Conservation (phyloP, 306 rosid species). For the Mimosa pudica region DNA sequence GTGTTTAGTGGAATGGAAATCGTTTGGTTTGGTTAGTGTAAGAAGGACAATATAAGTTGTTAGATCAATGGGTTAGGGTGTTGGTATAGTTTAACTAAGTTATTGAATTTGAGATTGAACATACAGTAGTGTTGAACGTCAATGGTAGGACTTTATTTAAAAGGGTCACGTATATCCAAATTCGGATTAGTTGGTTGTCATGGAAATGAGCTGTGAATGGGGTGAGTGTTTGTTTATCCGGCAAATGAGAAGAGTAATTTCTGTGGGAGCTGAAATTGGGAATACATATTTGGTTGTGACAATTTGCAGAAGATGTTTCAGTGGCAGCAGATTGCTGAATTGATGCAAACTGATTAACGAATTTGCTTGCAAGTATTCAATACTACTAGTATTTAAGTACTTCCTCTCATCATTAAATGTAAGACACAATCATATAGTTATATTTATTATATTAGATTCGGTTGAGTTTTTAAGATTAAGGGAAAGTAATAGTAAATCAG, state of each 20-base stretch:
- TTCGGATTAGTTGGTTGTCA: not conserved
- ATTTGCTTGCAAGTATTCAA: not conserved
- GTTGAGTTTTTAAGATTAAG: too few relatives aligned
- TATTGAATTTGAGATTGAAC: too few relatives aligned
- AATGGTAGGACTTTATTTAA: too few relatives aligned
- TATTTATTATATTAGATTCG: too few relatives aligned
- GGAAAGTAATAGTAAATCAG: too few relatives aligned
- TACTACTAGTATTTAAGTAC: too few relatives aligned
- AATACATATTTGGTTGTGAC: not conserved
- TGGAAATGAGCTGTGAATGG: not conserved
- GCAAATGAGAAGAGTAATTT: not conserved
- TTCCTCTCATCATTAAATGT: too few relatives aligned
- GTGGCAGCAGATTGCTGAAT: not conserved
- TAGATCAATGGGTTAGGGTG: too few relatives aligned
- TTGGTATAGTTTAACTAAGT: too few relatives aligned
- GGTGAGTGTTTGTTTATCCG: not conserved
- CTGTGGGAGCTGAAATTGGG: not conserved
- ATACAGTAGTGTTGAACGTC: too few relatives aligned
- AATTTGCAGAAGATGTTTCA: not conserved
- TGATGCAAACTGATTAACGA: not conserved
- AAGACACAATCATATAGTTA: too few relatives aligned
- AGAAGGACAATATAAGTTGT: not conserved
- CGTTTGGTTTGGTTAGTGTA: not conserved
- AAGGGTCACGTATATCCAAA: too few relatives aligned
- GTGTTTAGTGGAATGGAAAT: not conserved